These are phyloP conservation scores for Plasmodium vinckei DNA, from an alignment of 169 alveolate genomes.

Conservation along the genomic window DNA sequence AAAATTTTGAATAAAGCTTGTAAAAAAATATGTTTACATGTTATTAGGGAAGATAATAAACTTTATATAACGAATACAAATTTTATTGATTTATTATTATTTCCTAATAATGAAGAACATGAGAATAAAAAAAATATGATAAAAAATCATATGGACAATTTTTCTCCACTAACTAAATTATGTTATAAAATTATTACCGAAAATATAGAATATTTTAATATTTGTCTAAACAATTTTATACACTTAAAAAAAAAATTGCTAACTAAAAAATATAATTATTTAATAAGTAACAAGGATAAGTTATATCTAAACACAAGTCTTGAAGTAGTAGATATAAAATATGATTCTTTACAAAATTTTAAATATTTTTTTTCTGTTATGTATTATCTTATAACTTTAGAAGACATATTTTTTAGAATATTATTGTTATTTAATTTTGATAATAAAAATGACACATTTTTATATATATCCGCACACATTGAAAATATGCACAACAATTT, in stretches of 20 bases:
- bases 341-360: slow-evolving; percentile 40
- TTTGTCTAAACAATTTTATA: slow-evolving; percentile 51
- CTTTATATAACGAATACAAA: slow-evolving; percentile 12
- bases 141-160: slow-evolving; percentile 20
- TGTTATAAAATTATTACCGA: slow-evolving; percentile 65
- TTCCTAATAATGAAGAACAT: slow-evolving; percentile 29
- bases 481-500: slow-evolving; percentile 66
- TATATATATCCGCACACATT: slow-evolving; percentile 40
- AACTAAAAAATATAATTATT: slow-evolving; percentile 41
- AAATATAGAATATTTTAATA: slow-evolving; percentile 69
- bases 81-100: slow-evolving; percentile 28
- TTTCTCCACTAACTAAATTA: slow-evolving; percentile 61
- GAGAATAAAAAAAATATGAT: slow-evolving; percentile 49
- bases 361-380: slow-evolving; percentile 44
- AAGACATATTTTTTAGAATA: slow-evolving; percentile 46
- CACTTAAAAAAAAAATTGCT: slow-evolving; percentile 40
- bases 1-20: slow-evolving; percentile 49
- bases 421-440: slow-evolving; percentile 40
- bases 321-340: slow-evolving; percentile 1
- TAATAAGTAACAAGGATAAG: slow-evolving; percentile 17
- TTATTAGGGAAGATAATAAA: slow-evolving; percentile 44
- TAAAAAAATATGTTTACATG: slow-evolving; percentile 43
- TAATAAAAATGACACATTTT: slow-evolving; percentile 10
- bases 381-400: slow-evolving; percentile 48
- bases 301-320: neutral